These are phyloP conservation scores for Xylariaceae sp. DNA, from an alignment of 2,329 filamentous ascomycete species.

Conservation along the genomic window DNA sequence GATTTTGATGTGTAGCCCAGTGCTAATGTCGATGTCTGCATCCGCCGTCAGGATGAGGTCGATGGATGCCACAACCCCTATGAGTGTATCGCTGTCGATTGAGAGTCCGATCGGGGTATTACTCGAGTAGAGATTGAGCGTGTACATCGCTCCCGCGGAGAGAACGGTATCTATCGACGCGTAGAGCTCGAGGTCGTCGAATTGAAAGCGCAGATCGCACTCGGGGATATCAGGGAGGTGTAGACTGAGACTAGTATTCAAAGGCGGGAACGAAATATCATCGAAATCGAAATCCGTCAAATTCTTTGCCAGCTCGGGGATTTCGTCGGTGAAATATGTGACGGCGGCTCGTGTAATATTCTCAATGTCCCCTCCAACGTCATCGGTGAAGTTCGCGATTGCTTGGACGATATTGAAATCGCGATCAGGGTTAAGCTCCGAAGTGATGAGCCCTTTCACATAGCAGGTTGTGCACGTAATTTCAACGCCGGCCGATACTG, in stretches of 20 bases:
- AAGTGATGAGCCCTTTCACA: conserved; percentile 44
- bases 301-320: conserved; percentile 7
- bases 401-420: conserved; percentile 39
- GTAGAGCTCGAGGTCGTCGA: conserved; percentile 51
- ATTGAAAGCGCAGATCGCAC: conserved; percentile 41
- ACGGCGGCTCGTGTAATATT: conserved; percentile 33
- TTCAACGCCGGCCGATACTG: conserved; percentile 33
- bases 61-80: conserved; percentile 47
- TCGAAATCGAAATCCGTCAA: conserved; percentile 23
- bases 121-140: conserved; percentile 46
- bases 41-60: conserved; percentile 50
- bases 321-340: conserved; percentile 27
- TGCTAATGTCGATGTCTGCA: conserved; percentile 46
- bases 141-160: conserved; percentile 42
- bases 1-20: conserved; percentile 52
- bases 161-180: conserved; percentile 44
- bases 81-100: conserved; percentile 36
- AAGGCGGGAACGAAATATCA: conserved; percentile 35
- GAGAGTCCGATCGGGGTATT: conserved; percentile 41
- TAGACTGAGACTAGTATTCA: conserved; percentile 43
- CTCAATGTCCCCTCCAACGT: conserved; percentile 33
- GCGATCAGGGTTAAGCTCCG: conserved; percentile 40
- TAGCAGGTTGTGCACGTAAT: conserved; percentile 49
- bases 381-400: conserved; percentile 33
- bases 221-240: conserved; percentile 42